These are phyloP conservation scores for Dryadomyces quercivorus DNA, from an alignment of 2,329 filamentous ascomycete species.

Conservation along the genomic window DNA sequence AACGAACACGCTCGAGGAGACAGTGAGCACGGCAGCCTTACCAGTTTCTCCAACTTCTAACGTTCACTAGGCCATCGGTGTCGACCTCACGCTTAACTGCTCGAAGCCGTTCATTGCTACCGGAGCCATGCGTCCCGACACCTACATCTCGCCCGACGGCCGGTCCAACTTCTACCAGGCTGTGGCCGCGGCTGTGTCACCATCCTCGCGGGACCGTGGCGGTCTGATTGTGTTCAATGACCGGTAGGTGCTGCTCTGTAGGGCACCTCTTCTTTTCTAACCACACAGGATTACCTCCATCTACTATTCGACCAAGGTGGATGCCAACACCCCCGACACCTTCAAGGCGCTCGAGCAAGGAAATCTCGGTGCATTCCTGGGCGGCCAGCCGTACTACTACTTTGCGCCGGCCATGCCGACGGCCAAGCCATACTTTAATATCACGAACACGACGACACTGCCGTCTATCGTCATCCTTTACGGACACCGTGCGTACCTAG, in stretches of 20 bases:
- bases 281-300: slow-evolving; percentile 32
- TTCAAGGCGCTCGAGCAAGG: slow-evolving; percentile 47
- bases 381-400: slow-evolving; percentile 47
- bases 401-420: slow-evolving; percentile 37
- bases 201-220: slow-evolving; percentile 32
- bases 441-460: slow-evolving; percentile 24
- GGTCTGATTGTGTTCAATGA: slow-evolving; percentile 50
- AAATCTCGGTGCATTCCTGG: slow-evolving; percentile 44
- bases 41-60: too few relatives aligned
- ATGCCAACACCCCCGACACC: slow-evolving; percentile 50
- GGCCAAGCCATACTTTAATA: slow-evolving; percentile 30
- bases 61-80: slow-evolving; percentile 35
- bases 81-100: slow-evolving; percentile 37
- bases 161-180: slow-evolving; percentile 40
- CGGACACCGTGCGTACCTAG: slow-evolving; percentile 26
- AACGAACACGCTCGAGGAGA: slow-evolving; percentile 47
- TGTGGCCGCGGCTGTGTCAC: slow-evolving; percentile 32
- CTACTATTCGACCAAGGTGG: slow-evolving; percentile 49
- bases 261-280: neutral
- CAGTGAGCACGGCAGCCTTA: slow-evolving; percentile 10
- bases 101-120: slow-evolving; percentile 39
- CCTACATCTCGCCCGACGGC: slow-evolving; percentile 39
- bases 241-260: slow-evolving; percentile 17
- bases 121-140: slow-evolving; percentile 42
- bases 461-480: slow-evolving; percentile 45